phyloP scores from a whole-genome alignment of 1,139 yeast genomes.

The Sugiyamaella grinbergsii region DNA sequence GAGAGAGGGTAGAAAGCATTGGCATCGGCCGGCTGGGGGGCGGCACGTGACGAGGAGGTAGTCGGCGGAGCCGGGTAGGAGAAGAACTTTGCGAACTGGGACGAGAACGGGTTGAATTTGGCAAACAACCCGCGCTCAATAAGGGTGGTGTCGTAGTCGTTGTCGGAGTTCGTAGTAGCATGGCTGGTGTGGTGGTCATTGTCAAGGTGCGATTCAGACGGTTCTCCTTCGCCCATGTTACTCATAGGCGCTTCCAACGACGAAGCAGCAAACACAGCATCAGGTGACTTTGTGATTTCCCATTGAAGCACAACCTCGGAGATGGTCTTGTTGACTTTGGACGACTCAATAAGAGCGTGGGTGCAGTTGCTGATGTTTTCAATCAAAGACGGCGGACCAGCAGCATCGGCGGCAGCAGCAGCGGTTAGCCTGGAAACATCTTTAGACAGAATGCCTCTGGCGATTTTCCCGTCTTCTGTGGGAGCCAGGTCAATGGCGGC shows the following conservation, averaged over 20 bases:
- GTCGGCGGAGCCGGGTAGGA: neutral
- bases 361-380: conserved; percentile 14
- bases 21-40: neutral
- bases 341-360: conserved; percentile 2
- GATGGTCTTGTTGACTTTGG: conserved; percentile 10
- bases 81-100: conserved; percentile 8
- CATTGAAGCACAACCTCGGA: neutral
- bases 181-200: too few species aligned
- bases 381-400: too few species aligned
- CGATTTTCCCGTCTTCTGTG: conserved; percentile 14
- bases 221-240: too few species aligned
- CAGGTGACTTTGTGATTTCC: neutral
- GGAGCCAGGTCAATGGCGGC: conserved; percentile 17
- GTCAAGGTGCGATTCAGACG: too few species aligned
- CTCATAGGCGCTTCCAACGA: too few species aligned
- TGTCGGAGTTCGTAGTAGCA: too few species aligned
- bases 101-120: conserved; percentile 14
- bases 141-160: too few species aligned
- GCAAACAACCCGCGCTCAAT: conserved; percentile 10
- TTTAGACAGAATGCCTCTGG: conserved; percentile 1
- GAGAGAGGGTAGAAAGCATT: neutral
- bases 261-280: neutral
- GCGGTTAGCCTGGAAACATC: neutral
- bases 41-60: neutral
- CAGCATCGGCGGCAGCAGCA: too few species aligned